phyloP scores from a whole-genome alignment of 768 basidiomycete genomes.

The Boletales sp. region DNA sequence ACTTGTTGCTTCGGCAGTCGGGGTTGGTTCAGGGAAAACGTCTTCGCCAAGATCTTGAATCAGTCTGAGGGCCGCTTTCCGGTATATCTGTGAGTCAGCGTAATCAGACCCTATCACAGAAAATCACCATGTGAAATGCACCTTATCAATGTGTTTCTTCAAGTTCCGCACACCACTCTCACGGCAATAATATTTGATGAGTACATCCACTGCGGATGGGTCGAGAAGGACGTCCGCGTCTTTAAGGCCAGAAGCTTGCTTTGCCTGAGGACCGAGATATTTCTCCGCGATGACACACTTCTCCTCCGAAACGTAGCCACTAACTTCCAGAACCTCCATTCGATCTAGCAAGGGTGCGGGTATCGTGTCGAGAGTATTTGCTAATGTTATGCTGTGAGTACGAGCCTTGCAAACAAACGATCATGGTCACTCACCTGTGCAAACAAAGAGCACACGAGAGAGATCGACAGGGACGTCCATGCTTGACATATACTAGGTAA shows the following conservation, averaged over 20 bases:
- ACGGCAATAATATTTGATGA: conserved; percentile 96
- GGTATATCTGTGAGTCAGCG: conserved; percentile 67
- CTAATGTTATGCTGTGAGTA: conserved; percentile 31
- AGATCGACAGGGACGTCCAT: conserved; percentile 98
- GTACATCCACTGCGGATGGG: conserved; percentile 69
- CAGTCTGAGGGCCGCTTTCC: conserved; percentile 91
- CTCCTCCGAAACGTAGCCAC: conserved; percentile 92
- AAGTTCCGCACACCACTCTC: conserved; percentile 96
- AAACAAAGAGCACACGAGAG: conserved; percentile 94
- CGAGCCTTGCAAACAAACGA: background rate
- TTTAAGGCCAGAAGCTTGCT: conserved; percentile 83
- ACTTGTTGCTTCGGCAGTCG: conserved; percentile 14
- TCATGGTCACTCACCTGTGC: conserved; percentile 54
- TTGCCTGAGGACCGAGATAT: conserved; percentile 91
- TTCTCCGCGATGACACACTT: conserved; percentile 83
- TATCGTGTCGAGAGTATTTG: conserved; percentile 90
- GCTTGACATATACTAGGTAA: conserved; percentile 39
- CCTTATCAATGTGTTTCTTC: conserved; percentile 99
- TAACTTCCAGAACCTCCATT: conserved; percentile 96
- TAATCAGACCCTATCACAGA: background rate
- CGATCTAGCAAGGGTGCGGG: conserved; percentile 91
- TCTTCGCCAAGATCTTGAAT: conserved; percentile 89
- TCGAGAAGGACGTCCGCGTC: conserved; percentile 80
- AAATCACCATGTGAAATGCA: conserved; percentile 27
- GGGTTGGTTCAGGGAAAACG: conserved; percentile 66